Evolutionary conservation across 306 rosid species (phyloP).

Genomic region (Cucurbita pepo): DNA sequence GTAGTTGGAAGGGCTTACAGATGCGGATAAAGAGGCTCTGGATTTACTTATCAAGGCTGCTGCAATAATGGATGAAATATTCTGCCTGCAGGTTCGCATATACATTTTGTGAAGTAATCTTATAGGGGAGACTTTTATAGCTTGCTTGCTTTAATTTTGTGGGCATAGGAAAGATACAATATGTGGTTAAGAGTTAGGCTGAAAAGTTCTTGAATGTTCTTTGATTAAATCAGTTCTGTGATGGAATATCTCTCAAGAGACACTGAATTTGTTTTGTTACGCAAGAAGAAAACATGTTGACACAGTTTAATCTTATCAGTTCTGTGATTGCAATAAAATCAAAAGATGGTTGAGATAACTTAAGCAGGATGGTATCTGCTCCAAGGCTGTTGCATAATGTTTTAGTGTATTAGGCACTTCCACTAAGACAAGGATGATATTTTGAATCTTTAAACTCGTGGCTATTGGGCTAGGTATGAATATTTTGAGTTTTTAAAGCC

Average conservation of each 20-base stretch:
- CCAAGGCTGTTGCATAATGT: not conserved
- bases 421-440: not conserved
- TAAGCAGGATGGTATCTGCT: not conserved
- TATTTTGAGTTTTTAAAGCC: not conserved
- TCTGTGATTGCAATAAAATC: not conserved
- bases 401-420: not conserved
- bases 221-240: not conserved
- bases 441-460: not conserved
- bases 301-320: not conserved
- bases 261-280: not conserved
- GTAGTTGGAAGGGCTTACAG: conserved; percentile 62
- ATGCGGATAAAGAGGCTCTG: conserved; percentile 63
- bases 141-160: not conserved
- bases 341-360: not conserved
- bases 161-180: not conserved
- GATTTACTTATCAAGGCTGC: conserved; percentile 60
- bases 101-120: not conserved
- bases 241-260: not conserved
- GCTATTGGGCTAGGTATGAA: not conserved
- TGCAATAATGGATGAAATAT: conserved; percentile 63
- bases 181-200: not conserved
- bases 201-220: not conserved
- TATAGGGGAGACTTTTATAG: conserved; percentile 7
- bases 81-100: conserved; percentile 49
- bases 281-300: not conserved